Conservation (phyloP, 169 alveolate genomes). For the Condylostoma magnum region DNA sequence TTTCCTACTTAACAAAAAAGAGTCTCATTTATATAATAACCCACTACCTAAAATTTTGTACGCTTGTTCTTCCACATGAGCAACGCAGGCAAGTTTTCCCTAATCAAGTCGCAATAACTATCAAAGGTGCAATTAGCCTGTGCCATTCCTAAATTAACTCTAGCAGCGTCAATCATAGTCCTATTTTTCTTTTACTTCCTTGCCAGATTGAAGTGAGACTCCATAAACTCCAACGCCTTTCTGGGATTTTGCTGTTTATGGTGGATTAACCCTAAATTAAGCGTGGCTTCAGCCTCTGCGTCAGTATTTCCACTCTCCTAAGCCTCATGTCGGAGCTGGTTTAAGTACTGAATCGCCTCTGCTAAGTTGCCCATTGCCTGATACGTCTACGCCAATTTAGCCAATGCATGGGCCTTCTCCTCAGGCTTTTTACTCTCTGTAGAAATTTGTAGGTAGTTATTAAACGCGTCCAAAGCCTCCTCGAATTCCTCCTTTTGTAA, state of each 20-base stretch:
- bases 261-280: constrained; percentile 34
- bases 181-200: constrained; percentile 35
- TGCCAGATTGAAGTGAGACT: constrained; percentile 48
- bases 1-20: too few relatives aligned
- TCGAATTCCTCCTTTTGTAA: constrained; percentile 41
- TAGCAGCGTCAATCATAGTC: constrained; percentile 45
- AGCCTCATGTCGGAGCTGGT: constrained; percentile 49
- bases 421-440: constrained; percentile 43
- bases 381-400: constrained; percentile 51
- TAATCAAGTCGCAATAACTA: constrained; percentile 28
- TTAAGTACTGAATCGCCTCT: constrained; percentile 52
- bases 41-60: neutral
- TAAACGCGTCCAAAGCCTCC: constrained; percentile 45
- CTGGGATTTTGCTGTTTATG: constrained; percentile 40
- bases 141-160: constrained; percentile 63
- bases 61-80: constrained; percentile 49
- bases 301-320: constrained; percentile 45
- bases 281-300: constrained; percentile 38
- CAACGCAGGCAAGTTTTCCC: constrained; percentile 31
- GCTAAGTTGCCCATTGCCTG: constrained; percentile 49
- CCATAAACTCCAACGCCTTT: constrained; percentile 46
- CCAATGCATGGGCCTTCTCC: constrained; percentile 56
- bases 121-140: constrained; percentile 43
- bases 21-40: too few relatives aligned
- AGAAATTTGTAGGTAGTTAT: constrained; percentile 51